Evolutionary conservation across 2,329 filamentous ascomycete genomes (phyloP), one percentile per base, ranked within the genome.

Genomic region (Neurospora crassa): DNA sequence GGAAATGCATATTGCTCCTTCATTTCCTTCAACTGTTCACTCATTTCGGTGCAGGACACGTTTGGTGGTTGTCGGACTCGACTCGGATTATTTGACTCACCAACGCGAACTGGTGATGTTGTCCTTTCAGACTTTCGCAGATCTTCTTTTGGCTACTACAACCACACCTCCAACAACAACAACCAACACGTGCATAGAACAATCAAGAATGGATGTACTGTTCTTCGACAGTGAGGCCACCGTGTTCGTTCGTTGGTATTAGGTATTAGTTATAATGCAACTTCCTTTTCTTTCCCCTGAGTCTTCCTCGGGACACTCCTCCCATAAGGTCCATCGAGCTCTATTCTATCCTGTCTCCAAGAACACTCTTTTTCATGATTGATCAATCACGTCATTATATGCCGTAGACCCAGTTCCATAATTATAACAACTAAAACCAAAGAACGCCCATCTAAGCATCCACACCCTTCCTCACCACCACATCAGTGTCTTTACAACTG

Each of bases 391-490:
- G 53, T 69, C 45, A 40, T 69, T 53, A 53, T 63, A 69, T 41
- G 68, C 18, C 11, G 68, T 42, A 43, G 29, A 47, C 34, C 45
- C 43, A 29, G 20, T 18, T 20, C 29, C 53, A 37, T 24, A 53
- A 68, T 11, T 71, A 69, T 24, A 67, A 70, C 29, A 40, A 20
- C 2, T 53, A 45, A 70, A 73, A 72, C 69, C 70, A 74, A 72
- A 72, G 53, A 72, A 71, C 43, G 72, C 71, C 59, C 5, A 34
- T 53, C 47, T 24, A 53, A 29, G 14, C 12, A 41, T n/a, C 73
- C 67, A 14, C 70, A 20, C 10, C 18, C 29, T 41, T 68, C 34
- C 68, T 42, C 40, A 34, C 12, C 29, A 40, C 40, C 40, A 53
- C 10, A 10, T 29, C 63, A 40, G 59, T 11, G n/a, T 14, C 20